Percentiles rank a stretch among this genome's conserved stretches.
These are phyloP conservation scores for Anacardium occidentale DNA, from an alignment of 345 rosid genomes.

Conservation along the genomic window DNA sequence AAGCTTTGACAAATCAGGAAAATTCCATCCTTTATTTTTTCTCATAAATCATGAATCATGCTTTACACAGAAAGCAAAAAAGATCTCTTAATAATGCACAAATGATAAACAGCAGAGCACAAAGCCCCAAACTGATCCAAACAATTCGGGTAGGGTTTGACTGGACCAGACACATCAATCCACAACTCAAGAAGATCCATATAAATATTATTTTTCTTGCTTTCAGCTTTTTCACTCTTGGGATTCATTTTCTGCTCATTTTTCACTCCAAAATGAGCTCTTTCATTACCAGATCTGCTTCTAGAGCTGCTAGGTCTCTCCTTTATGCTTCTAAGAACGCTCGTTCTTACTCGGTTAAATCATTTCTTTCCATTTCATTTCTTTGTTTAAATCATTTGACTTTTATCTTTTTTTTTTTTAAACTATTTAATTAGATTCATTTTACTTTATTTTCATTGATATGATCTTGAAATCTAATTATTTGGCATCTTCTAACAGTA, in stretches of 20 bases:
- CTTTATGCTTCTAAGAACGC: conserved; percentile 64
- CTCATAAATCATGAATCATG: no score
- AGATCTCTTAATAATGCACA: no score
- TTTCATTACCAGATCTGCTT: conserved; percentile 72
- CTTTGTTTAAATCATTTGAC: not conserved
- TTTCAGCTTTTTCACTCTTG: not conserved
- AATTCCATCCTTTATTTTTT: no score
- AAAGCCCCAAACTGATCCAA: no score
- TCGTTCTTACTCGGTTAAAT: conserved; percentile 59
- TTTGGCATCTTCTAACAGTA: not conserved
- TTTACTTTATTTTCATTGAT: not conserved
- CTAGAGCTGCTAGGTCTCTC: conserved; percentile 74
- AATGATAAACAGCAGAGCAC: no score
- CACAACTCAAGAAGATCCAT: not conserved
- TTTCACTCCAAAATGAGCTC: conserved; percentile 54
- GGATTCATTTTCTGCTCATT: not conserved
- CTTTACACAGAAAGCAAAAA: no score
- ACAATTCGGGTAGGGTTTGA: conserved; percentile 15
- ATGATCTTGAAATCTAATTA: not conserved
- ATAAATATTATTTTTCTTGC: not conserved
- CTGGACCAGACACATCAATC: not conserved
- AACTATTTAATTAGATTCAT: not conserved
- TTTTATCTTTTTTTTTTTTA: not conserved
- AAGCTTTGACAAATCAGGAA: no score
- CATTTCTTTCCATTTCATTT: not conserved